Percentiles rank a stretch among this genome's conserved stretches.
These are phyloP conservation scores for Closterium sp. DNA, from an alignment of 139 green algal genomes.

Conservation along the genomic window DNA sequence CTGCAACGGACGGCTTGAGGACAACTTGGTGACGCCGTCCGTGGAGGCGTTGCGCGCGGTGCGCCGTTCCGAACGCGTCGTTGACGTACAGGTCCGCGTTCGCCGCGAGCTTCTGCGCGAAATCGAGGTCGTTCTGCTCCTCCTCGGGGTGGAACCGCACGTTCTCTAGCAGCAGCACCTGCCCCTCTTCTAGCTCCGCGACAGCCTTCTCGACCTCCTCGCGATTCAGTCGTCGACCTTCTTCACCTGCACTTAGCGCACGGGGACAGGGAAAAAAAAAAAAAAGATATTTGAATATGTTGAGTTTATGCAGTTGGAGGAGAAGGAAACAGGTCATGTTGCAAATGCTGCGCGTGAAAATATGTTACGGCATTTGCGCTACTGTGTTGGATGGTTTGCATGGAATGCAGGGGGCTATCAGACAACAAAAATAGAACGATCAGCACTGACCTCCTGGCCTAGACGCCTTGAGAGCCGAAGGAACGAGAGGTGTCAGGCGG, in stretches of 20 bases:
- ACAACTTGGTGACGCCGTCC: constrained; percentile 24
- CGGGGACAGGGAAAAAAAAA: not conserved
- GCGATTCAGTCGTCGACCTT: constrained; percentile 5
- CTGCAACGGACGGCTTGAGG: no score
- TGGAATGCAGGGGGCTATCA: no score
- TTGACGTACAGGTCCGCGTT: no score
- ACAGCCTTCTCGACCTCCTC: not conserved
- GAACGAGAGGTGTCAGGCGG: no score
- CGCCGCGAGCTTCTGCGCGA: constrained; percentile 93
- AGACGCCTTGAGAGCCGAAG: no score
- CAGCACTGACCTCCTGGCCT: not conserved
- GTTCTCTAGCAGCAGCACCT: constrained; percentile 42
- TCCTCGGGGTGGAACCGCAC: constrained; percentile 72
- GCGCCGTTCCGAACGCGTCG: constrained; percentile 96
- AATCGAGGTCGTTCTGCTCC: constrained; percentile 89
- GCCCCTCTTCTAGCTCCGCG: not conserved
- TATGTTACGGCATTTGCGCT: no score
- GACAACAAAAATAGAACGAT: no score
- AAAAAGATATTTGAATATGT: not conserved
- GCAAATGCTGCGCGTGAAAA: not conserved
- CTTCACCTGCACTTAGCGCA: constrained; percentile 65
- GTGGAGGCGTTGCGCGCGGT: constrained; percentile 96
- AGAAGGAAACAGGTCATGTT: not conserved
- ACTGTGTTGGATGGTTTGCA: no score
- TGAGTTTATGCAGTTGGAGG: not conserved